A percentile compares a stretch with the other conserved stretches of the same genome.
These are phyloP conservation scores for Fusarium chuoi DNA, from an alignment of 2,329 filamentous ascomycete genomes.

Conservation along the genomic window DNA sequence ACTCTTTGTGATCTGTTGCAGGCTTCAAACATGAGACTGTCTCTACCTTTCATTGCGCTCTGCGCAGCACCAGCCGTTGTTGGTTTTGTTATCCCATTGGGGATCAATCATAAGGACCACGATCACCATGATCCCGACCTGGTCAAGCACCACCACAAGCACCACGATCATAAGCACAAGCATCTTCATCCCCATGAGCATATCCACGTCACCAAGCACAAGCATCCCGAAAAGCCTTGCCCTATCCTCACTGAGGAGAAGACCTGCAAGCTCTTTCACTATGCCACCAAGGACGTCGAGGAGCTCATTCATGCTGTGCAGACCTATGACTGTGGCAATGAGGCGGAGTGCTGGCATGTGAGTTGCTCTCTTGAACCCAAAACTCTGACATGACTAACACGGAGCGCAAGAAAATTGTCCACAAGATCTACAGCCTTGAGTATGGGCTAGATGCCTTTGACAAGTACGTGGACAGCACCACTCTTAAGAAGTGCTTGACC, in stretches of 20 bases:
- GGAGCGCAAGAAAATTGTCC: slow-evolving; percentile 26
- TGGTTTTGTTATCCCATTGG: slow-evolving; percentile 1
- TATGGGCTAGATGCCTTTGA: slow-evolving; percentile 44
- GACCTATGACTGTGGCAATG: slow-evolving; percentile 26
- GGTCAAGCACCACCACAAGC: slow-evolving; percentile 18
- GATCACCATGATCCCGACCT: slow-evolving; percentile 19
- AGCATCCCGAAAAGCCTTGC: slow-evolving; percentile 31
- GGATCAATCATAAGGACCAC: slow-evolving; percentile 4
- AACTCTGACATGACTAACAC: slow-evolving; percentile 11
- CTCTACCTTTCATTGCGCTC: slow-evolving; percentile 35
- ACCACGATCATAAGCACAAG: slow-evolving; percentile 20
- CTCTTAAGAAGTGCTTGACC: slow-evolving; percentile 40
- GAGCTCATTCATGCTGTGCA: slow-evolving; percentile 35
- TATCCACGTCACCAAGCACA: slow-evolving; percentile 20
- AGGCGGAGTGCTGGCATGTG: slow-evolving; percentile 42
- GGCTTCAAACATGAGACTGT: slow-evolving; percentile 38
- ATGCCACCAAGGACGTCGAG: slow-evolving; percentile 40
- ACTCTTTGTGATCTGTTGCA: background rate
- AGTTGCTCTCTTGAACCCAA: background rate
- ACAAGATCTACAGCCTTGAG: slow-evolving; percentile 44
- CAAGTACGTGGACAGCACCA: slow-evolving; percentile 41
- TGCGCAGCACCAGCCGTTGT: slow-evolving; percentile 31
- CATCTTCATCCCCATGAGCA: slow-evolving; percentile 30
- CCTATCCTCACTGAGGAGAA: slow-evolving; percentile 33
- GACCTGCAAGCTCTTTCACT: slow-evolving; percentile 40